Evolutionary conservation across 1,284 basidiomycete species (phyloP).

Genomic region (Trichosporon sp.): DNA sequence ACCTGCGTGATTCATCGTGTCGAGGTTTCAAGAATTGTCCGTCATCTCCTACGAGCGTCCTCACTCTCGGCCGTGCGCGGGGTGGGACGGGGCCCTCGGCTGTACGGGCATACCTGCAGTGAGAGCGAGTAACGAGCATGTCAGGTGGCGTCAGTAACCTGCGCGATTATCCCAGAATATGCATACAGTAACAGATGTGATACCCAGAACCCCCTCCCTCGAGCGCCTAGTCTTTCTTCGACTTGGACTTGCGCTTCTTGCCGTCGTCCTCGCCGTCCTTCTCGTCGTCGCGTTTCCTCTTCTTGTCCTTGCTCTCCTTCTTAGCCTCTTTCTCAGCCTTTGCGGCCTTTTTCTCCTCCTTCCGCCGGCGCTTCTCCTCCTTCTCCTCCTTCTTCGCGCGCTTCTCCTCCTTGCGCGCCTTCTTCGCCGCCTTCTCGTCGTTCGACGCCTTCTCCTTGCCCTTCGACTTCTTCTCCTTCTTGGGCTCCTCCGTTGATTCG

Average conservation of each 20-base stretch:
- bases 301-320: constrained; percentile 17
- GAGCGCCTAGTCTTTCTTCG: neutral
- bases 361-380: constrained; percentile 25
- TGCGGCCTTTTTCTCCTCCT: constrained; percentile 24
- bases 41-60: neutral
- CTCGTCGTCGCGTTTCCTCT: constrained; percentile 13
- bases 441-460: constrained; percentile 11
- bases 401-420: constrained; percentile 32
- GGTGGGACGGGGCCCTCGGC: neutral
- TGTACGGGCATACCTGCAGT: neutral
- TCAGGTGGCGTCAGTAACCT: neutral
- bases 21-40: neutral
- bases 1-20: neutral
- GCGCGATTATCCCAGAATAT: constrained; percentile 10
- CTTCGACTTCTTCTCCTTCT: constrained; percentile 22
- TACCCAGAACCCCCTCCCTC: neutral
- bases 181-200: constrained; percentile 15
- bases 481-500: constrained; percentile 20
- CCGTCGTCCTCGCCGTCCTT: constrained; percentile 1
- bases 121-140: neutral
- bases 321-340: constrained; percentile 21
- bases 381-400: constrained; percentile 20
- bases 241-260: constrained; percentile 11
- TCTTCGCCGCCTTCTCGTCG: constrained; percentile 23
- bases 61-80: neutral